Conservation (phyloP, 1,139 yeast genomes). For the Yarrowia galli region DNA sequence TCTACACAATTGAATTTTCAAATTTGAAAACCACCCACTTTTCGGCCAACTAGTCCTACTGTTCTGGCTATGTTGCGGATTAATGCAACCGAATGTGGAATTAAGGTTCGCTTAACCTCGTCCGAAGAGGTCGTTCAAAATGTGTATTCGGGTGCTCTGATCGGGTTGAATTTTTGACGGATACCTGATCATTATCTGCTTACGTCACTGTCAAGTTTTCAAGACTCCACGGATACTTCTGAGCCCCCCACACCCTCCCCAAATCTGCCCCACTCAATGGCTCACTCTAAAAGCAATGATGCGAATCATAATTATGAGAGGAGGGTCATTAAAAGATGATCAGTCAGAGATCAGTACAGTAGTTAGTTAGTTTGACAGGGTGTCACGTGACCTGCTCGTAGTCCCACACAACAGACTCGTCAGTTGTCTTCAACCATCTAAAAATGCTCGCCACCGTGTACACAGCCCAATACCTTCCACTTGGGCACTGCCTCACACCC, state of each 20-base stretch:
- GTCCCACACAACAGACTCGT: not conserved
- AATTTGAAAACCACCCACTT: not conserved
- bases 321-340: not conserved
- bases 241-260: not conserved
- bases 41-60: not conserved
- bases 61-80: slow-evolving; percentile 4
- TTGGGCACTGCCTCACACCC: slow-evolving; percentile 4
- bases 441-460: not conserved
- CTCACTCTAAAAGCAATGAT: not conserved
- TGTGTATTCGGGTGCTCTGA: no score
- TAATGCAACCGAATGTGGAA: not conserved
- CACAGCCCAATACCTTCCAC: not conserved
- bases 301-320: not conserved
- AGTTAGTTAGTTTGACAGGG: no score
- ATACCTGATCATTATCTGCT: no score
- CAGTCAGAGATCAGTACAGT: no score
- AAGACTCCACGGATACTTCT: no score
- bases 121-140: not conserved
- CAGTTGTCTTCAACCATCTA: not conserved
- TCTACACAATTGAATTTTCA: not conserved
- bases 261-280: not conserved
- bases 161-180: not conserved
- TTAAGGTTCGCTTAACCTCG: not conserved
- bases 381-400: not conserved
- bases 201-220: no score